Conservation (phyloP, 2,329 filamentous ascomycete genomes). For the Didymella lethalis region DNA sequence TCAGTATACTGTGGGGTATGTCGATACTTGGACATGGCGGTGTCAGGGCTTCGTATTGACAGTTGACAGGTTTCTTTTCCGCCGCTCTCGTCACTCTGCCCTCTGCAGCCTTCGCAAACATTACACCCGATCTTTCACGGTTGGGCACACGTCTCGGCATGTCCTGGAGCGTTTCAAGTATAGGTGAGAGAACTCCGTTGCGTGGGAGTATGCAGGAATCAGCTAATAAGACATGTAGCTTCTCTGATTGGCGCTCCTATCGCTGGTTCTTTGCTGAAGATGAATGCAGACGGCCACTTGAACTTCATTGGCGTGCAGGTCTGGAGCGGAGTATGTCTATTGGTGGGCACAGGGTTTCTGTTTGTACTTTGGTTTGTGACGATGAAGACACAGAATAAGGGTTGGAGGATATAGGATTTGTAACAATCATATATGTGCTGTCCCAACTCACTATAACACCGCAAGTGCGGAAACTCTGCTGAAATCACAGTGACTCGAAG, state of each 20-base stretch:
- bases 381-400: constrained; percentile 35
- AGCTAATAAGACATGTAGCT: constrained; percentile 22
- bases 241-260: constrained; percentile 49
- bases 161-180: constrained; percentile 48
- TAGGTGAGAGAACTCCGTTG: constrained; percentile 13
- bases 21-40: not conserved
- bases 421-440: not conserved
- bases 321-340: constrained; percentile 48
- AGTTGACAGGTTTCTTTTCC: constrained; percentile 45
- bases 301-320: constrained; percentile 46
- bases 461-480: not conserved
- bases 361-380: constrained; percentile 38
- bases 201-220: too few species aligned
- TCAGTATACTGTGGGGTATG: constrained; percentile 49
- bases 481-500: not conserved
- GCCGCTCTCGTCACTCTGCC: constrained; percentile 50
- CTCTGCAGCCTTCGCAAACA: constrained; percentile 48
- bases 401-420: constrained; percentile 41
- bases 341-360: constrained; percentile 40
- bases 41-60: not conserved
- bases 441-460: not conserved
- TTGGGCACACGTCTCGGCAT: constrained; percentile 49
- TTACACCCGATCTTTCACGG: constrained; percentile 47
- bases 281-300: constrained; percentile 27
- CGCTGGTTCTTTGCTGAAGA: constrained; percentile 44